These are phyloP conservation scores for Solanum chaucha DNA, from an alignment of 257 asterid species.

Conservation along the genomic window DNA sequence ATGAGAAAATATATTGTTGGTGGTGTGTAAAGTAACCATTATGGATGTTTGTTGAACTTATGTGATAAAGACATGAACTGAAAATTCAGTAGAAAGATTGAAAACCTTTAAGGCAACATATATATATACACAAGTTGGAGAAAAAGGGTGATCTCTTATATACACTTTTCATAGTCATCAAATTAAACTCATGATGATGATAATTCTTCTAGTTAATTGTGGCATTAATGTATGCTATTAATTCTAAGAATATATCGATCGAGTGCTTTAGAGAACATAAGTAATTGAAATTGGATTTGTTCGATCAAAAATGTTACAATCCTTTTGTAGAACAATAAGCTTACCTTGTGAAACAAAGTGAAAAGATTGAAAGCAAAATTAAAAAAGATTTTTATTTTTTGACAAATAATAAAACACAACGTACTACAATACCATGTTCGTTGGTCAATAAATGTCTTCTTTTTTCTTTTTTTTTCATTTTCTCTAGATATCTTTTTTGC, in stretches of 20 bases:
- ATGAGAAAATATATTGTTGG: neutral
- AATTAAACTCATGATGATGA: neutral
- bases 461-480: neutral
- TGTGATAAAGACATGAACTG: neutral
- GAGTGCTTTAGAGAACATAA: neutral
- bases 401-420: neutral
- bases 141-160: neutral
- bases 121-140: neutral
- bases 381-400: neutral
- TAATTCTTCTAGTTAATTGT: neutral
- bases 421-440: neutral
- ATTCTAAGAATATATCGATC: neutral
- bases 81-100: neutral
- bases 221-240: neutral
- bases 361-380: neutral
- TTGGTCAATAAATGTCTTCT: neutral
- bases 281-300: neutral
- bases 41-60: neutral
- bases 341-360: neutral
- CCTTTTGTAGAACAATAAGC: too few species aligned
- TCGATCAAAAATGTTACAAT: too few species aligned
- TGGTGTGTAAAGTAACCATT: neutral
- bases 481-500: neutral
- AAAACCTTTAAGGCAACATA: neutral
- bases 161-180: neutral